Base-by-base conservation (phyloP, 164 flowering plant species). In the Stephania japonica region DNA sequence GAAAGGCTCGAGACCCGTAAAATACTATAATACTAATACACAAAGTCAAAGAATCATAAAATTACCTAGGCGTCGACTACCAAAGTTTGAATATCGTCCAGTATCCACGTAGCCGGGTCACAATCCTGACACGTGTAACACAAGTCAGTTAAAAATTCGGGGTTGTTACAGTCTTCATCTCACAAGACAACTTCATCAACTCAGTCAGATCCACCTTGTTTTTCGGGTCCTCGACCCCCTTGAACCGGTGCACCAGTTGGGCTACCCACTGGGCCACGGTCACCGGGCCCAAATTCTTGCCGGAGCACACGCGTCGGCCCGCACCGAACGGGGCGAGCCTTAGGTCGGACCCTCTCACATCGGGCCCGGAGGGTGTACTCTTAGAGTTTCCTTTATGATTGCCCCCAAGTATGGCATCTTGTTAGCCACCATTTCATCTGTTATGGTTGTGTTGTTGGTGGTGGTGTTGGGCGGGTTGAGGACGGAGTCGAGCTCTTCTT, bases 291-390 rank as follows among this genome's bases (percentile, higher is more conserved):
- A 87, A 68, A 69, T 70, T 76, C 79, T 81, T 86, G 0, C 91
- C 91, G 0, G 90, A 87, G 47, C 90, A 87, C 90, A 88, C 1
- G 88, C 80, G 18, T 86, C 91, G 69, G 83, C 90, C 90, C 0
- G 88, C 80, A 16, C 89, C 91, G 69, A 86, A 87, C 1, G 91
- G 91, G 0, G 91, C 87, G 6, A 87, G 83, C 78, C 91, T 80
- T 21, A 84, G 75, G 70, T 90, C 89, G 21, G 64, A 50, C 0
- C 91, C 91, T 62, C 81, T 74, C 5, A 89, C 82, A 71, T 80
- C n/a, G n/a, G 88, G 1, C 90, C 90, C 0, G 90, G 90, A 5
- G 90, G 90, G 82, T 87, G 90, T 7, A 81, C 68, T 6, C 88
- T 70, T 3, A 86, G 80, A 11, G 80, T 50, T 68, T 87, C 90